Evolutionary conservation across 805 yeast genomes (phyloP).

Genomic region (Nakazawaea wyomingensis): DNA sequence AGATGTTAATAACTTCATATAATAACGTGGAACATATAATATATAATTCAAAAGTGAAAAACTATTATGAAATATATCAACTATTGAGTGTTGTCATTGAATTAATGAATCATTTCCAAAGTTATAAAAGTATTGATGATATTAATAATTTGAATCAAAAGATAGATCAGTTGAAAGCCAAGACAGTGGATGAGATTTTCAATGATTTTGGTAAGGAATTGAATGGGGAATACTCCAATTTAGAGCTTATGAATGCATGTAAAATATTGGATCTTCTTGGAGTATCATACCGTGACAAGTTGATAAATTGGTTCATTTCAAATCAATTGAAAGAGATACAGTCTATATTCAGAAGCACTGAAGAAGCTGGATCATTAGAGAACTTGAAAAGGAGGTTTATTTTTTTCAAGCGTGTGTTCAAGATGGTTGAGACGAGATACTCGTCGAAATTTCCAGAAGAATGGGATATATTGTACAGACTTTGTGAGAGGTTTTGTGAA

Average conservation of each 20-base stretch:
- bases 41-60: conserved; percentile 24
- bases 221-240: conserved; percentile 26
- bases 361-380: conserved; percentile 93
- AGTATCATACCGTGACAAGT: conserved; percentile 47
- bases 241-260: conserved; percentile 58
- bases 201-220: conserved; percentile 60
- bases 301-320: conserved; percentile 69
- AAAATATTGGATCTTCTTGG: conserved; percentile 63
- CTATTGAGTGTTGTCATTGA: conserved; percentile 69
- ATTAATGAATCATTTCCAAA: conserved; percentile 64
- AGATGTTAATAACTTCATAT: conserved; percentile 77
- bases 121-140: conserved; percentile 79
- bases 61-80: conserved; percentile 51
- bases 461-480: conserved; percentile 66
- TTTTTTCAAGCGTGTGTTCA: conserved; percentile 69
- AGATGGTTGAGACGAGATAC: conserved; percentile 49
- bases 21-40: conserved; percentile 49
- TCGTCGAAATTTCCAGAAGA: conserved; percentile 53
- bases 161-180: conserved; percentile 53
- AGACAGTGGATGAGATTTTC: conserved; percentile 64
- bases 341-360: conserved; percentile 68
- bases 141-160: conserved; percentile 60
- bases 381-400: conserved; percentile 78
- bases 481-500: conserved; percentile 61
- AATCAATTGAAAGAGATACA: conserved; percentile 68